Evolutionary conservation across 805 yeast genomes (phyloP), one percentile per base, ranked within the genome.

Genomic region (Candida yuanshanica): DNA sequence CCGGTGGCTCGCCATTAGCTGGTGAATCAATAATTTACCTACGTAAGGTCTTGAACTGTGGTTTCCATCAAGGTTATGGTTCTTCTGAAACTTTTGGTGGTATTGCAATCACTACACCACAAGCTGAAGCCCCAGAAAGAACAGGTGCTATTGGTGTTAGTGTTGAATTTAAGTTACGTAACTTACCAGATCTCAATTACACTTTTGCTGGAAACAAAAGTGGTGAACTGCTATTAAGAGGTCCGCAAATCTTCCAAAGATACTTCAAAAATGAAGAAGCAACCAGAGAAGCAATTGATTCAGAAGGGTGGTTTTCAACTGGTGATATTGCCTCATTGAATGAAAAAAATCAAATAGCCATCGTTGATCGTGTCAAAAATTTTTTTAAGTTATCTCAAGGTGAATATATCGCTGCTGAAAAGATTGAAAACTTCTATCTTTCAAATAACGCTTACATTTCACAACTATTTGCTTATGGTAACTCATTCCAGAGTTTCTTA

Each of bases 361-460:
- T 83, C 43, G 71, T 83, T 50, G 93, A 84, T 55, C 69, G 93
- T 46, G 88, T 83, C 31, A 83, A 83, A 66, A 84, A 83, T 63
- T 83, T 83, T 64, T 83, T 83, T 69, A 83, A 83, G 49, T 57
- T 77, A 40, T 66, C 80, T 4, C 82, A 77, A 55, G 82, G 82
- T 37, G 81, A 77, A 61, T 83, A 83, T 59, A 74, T 83, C 41
- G 83, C 88, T 1, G 85, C 88, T 16, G 93, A 83, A 53, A 81
- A 76, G 59, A 76, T 83, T 49, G 91, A 83, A 55, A 81, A 79
- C 52, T 61, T 65, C 13, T 82, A 83, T 57, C 57, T 78, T 26
- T 68, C 83, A 0, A 63, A 68, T 21, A 70, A 74, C 50, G 70
- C 83, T 2, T 58, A 67, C 22, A 54, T 78, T 14, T 55, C 71